Conservation (phyloP, 768 basidiomycete species). For the Amanita pseudoporphyria region DNA sequence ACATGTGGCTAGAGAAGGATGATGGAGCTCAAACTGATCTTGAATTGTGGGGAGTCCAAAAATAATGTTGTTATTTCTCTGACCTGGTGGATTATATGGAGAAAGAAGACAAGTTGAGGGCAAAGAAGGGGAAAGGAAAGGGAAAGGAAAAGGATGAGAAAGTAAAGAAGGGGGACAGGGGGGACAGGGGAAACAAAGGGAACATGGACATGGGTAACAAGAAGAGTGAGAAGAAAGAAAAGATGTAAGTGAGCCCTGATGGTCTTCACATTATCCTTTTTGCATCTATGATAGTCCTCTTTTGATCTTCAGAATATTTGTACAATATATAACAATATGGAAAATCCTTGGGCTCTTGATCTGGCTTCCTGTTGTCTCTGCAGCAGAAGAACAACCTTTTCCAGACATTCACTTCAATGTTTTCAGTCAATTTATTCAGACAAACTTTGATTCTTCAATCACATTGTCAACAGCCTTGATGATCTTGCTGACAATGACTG, state of each 20-base stretch:
- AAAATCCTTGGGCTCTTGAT: too few relatives aligned
- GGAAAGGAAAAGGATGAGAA: not conserved
- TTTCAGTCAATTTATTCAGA: not conserved
- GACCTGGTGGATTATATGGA: too few relatives aligned
- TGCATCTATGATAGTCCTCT: too few relatives aligned
- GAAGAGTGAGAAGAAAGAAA: too few relatives aligned
- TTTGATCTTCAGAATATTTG: not conserved
- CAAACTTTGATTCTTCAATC: not conserved
- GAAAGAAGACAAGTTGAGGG: too few relatives aligned
- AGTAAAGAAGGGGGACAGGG: not conserved
- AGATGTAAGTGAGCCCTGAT: too few relatives aligned
- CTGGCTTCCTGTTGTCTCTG: not conserved
- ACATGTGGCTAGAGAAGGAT: constrained; percentile 2
- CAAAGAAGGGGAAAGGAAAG: not conserved
- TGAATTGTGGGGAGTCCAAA: not conserved
- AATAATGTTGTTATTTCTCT: not conserved
- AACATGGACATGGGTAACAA: too few relatives aligned
- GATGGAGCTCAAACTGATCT: not conserved
- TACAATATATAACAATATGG: not conserved
- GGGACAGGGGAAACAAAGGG: too few relatives aligned
- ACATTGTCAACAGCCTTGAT: not conserved
- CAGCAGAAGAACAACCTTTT: not conserved
- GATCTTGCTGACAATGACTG: not conserved
- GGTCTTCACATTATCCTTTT: too few relatives aligned
- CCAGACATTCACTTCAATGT: not conserved